Evolutionary conservation across 148 eudicot species (phyloP).

Genomic region (Fallopia convolvulus): DNA sequence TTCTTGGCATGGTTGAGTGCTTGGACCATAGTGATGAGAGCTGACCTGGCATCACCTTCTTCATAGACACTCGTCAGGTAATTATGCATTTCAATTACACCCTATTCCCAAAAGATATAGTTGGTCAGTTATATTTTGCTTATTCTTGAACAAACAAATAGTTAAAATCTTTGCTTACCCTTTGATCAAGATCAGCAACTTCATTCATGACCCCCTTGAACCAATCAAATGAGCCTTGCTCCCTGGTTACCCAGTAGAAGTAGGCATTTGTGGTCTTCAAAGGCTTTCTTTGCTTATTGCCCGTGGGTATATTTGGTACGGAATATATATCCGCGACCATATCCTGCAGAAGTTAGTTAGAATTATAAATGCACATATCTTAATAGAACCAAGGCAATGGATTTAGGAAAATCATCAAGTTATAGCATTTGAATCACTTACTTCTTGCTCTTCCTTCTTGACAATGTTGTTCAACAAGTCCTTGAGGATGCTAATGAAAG

Average conservation of each 20-base stretch:
- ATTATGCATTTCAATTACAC: slow-evolving; percentile 97
- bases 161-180: slow-evolving; percentile 33
- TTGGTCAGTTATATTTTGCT: neutral
- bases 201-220: slow-evolving; percentile 98
- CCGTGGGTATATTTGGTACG: slow-evolving; percentile 26
- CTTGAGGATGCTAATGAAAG: slow-evolving; percentile 86
- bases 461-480: slow-evolving; percentile 84
- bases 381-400: neutral
- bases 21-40: slow-evolving; percentile 93
- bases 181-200: slow-evolving; percentile 87
- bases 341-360: slow-evolving; percentile 19
- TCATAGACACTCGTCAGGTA: slow-evolving; percentile 92
- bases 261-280: slow-evolving; percentile 84
- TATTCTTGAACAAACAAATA: neutral
- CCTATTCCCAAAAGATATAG: slow-evolving; percentile 27
- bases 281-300: slow-evolving; percentile 39
- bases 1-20: slow-evolving; percentile 97
- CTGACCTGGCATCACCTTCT: slow-evolving; percentile 98
- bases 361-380: neutral
- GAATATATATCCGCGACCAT: slow-evolving; percentile 35
- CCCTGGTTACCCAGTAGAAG: slow-evolving; percentile 94
- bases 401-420: neutral
- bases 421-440: slow-evolving; percentile 29
- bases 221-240: slow-evolving; percentile 99
- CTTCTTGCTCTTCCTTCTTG: slow-evolving; percentile 72